phyloP scores from a whole-genome alignment of 352 stramenopile species.

The Pythium angustatum region DNA sequence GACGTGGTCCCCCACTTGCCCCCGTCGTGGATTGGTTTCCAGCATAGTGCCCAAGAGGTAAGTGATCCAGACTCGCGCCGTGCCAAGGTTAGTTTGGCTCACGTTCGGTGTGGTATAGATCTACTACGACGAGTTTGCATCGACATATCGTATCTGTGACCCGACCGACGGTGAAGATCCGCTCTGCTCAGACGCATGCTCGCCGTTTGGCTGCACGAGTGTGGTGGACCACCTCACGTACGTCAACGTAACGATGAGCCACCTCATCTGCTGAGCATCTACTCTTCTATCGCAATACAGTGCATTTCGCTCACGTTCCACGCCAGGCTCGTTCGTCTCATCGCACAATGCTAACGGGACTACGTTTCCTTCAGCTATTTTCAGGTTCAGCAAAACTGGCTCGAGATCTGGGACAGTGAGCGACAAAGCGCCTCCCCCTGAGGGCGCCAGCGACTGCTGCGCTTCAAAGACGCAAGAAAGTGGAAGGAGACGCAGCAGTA shows the following conservation, averaged over 20 bases:
- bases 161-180: constrained; percentile 62
- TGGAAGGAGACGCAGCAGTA: too few relatives aligned
- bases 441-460: too few relatives aligned
- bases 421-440: too few relatives aligned
- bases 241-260: constrained; percentile 88
- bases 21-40: constrained; percentile 72
- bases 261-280: constrained; percentile 72
- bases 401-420: constrained; percentile 7
- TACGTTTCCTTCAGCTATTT: constrained; percentile 19
- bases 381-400: constrained; percentile 5
- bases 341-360: constrained; percentile 6
- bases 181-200: constrained; percentile 69
- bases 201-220: constrained; percentile 73
- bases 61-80: too few relatives aligned
- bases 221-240: constrained; percentile 87
- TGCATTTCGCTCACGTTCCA: background rate
- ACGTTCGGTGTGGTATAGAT: constrained; percentile 41
- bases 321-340: background rate
- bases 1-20: constrained; percentile 80
- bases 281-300: background rate
- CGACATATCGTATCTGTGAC: constrained; percentile 59
- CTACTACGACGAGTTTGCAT: constrained; percentile 82
- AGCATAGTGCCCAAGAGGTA: constrained; percentile 76
- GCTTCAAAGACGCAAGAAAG: too few relatives aligned
- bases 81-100: too few relatives aligned